Evolutionary conservation across 345 rosid species (phyloP).

Genomic region (Citropsis articulata): DNA sequence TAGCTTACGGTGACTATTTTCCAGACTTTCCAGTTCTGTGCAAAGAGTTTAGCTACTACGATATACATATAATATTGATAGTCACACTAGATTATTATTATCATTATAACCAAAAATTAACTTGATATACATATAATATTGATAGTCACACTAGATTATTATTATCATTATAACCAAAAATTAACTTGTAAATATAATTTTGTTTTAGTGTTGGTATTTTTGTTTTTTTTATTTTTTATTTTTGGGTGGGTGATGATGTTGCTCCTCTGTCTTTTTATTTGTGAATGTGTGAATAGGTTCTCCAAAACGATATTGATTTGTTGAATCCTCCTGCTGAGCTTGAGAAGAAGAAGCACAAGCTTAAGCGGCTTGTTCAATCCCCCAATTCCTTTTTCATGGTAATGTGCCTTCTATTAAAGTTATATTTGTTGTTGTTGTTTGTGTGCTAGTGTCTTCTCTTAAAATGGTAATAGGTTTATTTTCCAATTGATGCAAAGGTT

Average conservation of each 20-base stretch:
- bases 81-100: no score
- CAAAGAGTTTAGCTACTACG: no score
- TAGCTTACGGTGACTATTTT: no score
- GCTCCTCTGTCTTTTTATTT: neutral
- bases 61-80: no score
- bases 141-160: no score
- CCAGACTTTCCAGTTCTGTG: no score
- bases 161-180: no score
- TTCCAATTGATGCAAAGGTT: neutral
- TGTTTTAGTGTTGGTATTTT: neutral
- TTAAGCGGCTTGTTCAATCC: slow-evolving; percentile 73
- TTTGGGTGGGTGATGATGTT: neutral
- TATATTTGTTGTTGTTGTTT: neutral
- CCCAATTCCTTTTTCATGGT: slow-evolving; percentile 80
- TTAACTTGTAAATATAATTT: neutral
- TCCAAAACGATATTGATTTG: slow-evolving; percentile 68
- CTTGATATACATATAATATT: no score
- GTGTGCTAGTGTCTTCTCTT: neutral
- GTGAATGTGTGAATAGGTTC: slow-evolving; percentile 35
- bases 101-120: no score
- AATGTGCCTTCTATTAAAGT: neutral
- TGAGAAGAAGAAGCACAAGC: slow-evolving; percentile 85
- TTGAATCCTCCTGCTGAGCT: slow-evolving; percentile 73
- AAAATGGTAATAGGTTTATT: neutral
- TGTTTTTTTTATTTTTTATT: no score